Conservation (phyloP, 1,284 basidiomycete genomes). For the Cutaneotrichosporon mucoides region DNA sequence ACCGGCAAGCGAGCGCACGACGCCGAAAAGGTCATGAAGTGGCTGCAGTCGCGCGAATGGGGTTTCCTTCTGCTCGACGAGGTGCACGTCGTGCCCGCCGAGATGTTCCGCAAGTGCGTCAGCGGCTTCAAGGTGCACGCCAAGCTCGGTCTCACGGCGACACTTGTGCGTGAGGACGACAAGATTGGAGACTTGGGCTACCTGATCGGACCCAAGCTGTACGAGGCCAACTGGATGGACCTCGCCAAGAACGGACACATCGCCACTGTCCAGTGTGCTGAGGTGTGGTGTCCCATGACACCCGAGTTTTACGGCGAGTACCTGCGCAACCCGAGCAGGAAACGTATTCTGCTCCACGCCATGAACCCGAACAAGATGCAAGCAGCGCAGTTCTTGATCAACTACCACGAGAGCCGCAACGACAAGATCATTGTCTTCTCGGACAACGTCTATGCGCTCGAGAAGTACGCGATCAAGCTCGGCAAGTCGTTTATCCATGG, state of each 20-base stretch:
- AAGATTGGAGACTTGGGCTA: constrained; percentile 99
- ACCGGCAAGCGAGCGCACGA: constrained; percentile 93
- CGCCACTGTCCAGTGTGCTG: constrained; percentile 98
- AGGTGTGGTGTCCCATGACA: constrained; percentile 99
- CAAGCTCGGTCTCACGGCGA: constrained; percentile 80
- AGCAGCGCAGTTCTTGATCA: constrained; percentile 97
- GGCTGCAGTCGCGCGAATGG: constrained; percentile 90
- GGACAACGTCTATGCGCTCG: constrained; percentile 94
- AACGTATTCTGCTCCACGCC: constrained; percentile 94
- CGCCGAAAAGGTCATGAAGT: constrained; percentile 99
- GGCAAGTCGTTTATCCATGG: constrained; percentile 96
- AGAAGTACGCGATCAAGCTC: constrained; percentile 93
- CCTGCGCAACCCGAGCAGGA: constrained; percentile 68
- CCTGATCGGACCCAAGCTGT: constrained; percentile 98
- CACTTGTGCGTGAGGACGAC: constrained; percentile 97
- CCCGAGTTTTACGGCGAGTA: constrained; percentile 99
- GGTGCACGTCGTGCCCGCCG: constrained; percentile 94
- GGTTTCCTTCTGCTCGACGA: constrained; percentile 93
- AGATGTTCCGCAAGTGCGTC: constrained; percentile 93
- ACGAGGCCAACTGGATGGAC: constrained; percentile 99
- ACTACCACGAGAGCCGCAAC: constrained; percentile 94
- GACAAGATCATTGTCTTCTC: constrained; percentile 99
- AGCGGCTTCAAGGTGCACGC: constrained; percentile 97
- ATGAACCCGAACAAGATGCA: constrained; percentile 99
- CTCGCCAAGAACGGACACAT: constrained; percentile 98